Evolutionary conservation across 31 red algal species (phyloP).

Genomic region (Pterothamnion heteromorphum): DNA sequence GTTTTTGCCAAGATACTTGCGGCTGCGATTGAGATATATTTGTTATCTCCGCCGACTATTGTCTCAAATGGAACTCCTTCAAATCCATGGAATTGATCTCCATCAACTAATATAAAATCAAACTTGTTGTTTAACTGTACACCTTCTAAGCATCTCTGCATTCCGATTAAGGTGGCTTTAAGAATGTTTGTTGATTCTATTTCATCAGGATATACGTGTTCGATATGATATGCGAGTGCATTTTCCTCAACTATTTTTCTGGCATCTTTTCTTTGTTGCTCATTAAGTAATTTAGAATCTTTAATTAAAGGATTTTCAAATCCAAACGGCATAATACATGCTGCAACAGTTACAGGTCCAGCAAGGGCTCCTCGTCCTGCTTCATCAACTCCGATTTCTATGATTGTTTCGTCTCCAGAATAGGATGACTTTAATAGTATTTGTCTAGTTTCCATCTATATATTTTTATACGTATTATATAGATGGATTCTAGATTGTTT

Average conservation of each 20-base stretch:
- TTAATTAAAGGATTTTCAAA: conserved; percentile 45
- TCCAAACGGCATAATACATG: conserved; percentile 36
- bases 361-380: conserved; percentile 61
- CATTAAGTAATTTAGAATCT: conserved; percentile 55
- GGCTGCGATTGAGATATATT: conserved; percentile 38
- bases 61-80: not conserved
- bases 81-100: conserved; percentile 37
- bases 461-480: too few relatives aligned
- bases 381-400: conserved; percentile 50
- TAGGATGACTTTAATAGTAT: too few relatives aligned
- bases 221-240: conserved; percentile 22
- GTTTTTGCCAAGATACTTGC: conserved; percentile 20
- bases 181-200: conserved; percentile 50
- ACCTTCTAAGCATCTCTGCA: conserved; percentile 14
- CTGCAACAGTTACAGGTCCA: conserved; percentile 56
- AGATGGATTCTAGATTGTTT: too few relatives aligned
- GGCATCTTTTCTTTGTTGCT: conserved; percentile 34
- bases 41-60: conserved; percentile 16
- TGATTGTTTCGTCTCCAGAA: not conserved
- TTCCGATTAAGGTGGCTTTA: conserved; percentile 24
- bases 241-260: conserved; percentile 22
- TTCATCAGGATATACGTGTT: conserved; percentile 8
- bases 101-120: conserved; percentile 50
- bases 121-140: not conserved
- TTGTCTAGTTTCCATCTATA: too few relatives aligned